Evolutionary conservation across 768 basidiomycete genomes (phyloP).

Genomic region (Lactarius hengduanensis): DNA sequence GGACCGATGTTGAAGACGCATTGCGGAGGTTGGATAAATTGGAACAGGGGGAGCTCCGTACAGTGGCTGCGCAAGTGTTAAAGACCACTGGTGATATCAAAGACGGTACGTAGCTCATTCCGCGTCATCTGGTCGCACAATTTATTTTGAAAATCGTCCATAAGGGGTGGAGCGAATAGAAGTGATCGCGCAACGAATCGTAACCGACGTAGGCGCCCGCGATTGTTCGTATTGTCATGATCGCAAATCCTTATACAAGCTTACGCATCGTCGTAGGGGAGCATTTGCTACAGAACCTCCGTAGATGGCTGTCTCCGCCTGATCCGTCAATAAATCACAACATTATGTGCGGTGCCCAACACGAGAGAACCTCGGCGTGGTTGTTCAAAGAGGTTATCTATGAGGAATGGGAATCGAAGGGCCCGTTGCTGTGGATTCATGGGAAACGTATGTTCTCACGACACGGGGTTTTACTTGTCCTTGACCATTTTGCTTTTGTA

Average conservation of each 20-base stretch:
- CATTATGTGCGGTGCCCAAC: neutral
- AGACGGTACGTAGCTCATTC: neutral
- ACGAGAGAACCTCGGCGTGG: neutral
- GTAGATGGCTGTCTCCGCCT: neutral
- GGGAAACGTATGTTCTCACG: neutral
- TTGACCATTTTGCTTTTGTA: neutral
- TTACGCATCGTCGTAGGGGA: neutral
- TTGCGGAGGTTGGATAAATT: neutral
- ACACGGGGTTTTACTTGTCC: neutral
- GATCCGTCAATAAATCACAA: neutral
- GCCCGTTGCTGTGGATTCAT: neutral
- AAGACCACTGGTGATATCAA: neutral
- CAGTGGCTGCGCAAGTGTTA: neutral
- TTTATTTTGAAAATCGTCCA: too few relatives aligned
- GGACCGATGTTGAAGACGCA: conserved; percentile 1
- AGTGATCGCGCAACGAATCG: too few relatives aligned
- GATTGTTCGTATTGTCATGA: neutral
- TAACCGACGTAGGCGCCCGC: too few relatives aligned
- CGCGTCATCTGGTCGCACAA: too few relatives aligned
- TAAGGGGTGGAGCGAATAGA: too few relatives aligned
- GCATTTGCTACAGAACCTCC: neutral
- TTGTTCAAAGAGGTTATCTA: neutral
- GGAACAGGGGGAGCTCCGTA: neutral
- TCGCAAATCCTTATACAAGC: neutral
- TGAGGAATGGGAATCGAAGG: neutral